A percentile compares a stretch with the other conserved stretches of the same genome.
These are phyloP conservation scores for Gossypium bickii DNA, from an alignment of 345 rosid genomes.

Conservation along the genomic window DNA sequence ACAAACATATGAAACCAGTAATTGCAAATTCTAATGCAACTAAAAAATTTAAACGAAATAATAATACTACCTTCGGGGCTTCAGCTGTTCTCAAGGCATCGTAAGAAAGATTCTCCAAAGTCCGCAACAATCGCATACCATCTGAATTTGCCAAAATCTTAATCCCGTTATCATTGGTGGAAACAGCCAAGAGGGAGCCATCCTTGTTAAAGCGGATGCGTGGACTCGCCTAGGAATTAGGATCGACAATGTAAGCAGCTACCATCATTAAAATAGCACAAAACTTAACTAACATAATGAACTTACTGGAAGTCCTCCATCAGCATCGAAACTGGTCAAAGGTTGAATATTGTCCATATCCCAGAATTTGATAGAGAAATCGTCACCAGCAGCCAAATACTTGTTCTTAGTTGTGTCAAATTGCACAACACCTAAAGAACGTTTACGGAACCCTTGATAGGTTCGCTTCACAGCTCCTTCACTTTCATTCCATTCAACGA, in stretches of 20 bases:
- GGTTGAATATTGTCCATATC: slow-evolving; percentile 82
- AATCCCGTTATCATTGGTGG: slow-evolving; percentile 73
- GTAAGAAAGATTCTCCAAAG: slow-evolving; percentile 59
- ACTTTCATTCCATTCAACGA: slow-evolving; percentile 92
- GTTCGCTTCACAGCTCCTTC: slow-evolving; percentile 83
- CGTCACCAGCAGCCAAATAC: slow-evolving; percentile 86
- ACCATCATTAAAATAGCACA: slow-evolving; percentile 9
- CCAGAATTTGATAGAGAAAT: slow-evolving; percentile 84
- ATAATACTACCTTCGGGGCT: slow-evolving; percentile 48
- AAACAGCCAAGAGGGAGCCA: slow-evolving; percentile 85
- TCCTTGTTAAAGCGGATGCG: slow-evolving; percentile 88
- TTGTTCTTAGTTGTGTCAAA: slow-evolving; percentile 81
- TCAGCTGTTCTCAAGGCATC: slow-evolving; percentile 54
- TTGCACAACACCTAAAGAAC: slow-evolving; percentile 75
- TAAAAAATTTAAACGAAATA: slow-evolving; percentile 11
- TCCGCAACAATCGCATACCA: slow-evolving; percentile 60
- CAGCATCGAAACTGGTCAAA: slow-evolving; percentile 75
- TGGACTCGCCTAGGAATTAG: slow-evolving; percentile 60
- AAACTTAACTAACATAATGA: not conserved
- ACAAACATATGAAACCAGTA: not conserved
- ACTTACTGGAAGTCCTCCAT: slow-evolving; percentile 77
- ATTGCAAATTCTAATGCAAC: not conserved
- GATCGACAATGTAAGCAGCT: slow-evolving; percentile 26
- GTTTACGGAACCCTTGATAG: slow-evolving; percentile 79
- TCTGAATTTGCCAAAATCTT: slow-evolving; percentile 75